Evolutionary conservation across 306 rosid species (phyloP).

Genomic region (Gynostemma pentaphyllum): DNA sequence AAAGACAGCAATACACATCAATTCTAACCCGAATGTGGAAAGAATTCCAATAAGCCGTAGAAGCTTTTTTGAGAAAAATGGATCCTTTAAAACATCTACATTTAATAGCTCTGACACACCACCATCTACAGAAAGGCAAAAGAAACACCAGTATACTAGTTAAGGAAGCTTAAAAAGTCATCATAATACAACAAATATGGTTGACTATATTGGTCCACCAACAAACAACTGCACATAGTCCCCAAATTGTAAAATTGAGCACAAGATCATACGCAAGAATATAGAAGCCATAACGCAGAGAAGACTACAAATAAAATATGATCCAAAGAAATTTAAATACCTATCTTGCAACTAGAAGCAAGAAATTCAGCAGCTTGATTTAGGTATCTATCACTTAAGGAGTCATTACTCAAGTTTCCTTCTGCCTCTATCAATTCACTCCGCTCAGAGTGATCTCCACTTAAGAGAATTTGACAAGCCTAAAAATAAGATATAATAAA

Average conservation of each 20-base stretch:
- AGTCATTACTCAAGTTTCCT: constrained; percentile 38
- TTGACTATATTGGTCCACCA: background rate
- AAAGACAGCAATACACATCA: constrained; percentile 6
- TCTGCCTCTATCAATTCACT: constrained; percentile 63
- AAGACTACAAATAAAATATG: background rate
- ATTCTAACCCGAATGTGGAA: constrained; percentile 62
- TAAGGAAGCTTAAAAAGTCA: background rate
- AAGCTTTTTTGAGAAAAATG: constrained; percentile 71
- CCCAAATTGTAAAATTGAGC: background rate
- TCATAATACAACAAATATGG: background rate
- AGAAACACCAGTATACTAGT: constrained; percentile 5
- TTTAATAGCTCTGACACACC: constrained; percentile 32
- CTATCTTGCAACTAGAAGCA: constrained; percentile 31
- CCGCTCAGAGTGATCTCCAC: constrained; percentile 56
- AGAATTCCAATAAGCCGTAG: constrained; percentile 65
- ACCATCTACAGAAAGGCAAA: constrained; percentile 31
- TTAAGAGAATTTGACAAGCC: constrained; percentile 61
- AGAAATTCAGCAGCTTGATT: constrained; percentile 45
- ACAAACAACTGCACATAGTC: background rate
- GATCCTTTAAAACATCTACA: constrained; percentile 51
- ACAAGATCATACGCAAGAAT: background rate
- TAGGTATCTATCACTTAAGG: constrained; percentile 53
- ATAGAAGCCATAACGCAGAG: background rate
- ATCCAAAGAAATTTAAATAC: constrained; percentile 25
- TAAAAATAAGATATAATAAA: constrained; percentile 17